phyloP scores from a whole-genome alignment of 148 eudicot species.

The Drosera capensis region DNA sequence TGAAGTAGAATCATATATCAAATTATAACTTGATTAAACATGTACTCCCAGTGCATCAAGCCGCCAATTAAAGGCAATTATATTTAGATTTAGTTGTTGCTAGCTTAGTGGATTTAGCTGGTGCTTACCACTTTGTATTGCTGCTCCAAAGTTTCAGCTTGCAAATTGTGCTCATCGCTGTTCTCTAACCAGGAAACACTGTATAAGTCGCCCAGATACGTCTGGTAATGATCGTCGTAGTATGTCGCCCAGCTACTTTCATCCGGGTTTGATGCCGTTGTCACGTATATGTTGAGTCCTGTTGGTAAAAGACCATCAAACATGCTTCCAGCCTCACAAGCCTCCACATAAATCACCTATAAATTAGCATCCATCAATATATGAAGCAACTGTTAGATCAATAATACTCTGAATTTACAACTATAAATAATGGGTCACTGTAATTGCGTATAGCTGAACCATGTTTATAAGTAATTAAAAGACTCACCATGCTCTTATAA shows the following conservation, averaged over 20 bases:
- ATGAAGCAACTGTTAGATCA: background rate
- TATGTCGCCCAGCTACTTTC: background rate
- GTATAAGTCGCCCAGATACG: conserved; percentile 56
- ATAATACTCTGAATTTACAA: background rate
- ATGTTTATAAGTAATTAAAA: no score
- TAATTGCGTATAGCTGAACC: no score
- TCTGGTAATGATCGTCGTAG: background rate
- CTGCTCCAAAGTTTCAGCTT: conserved; percentile 14
- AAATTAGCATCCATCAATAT: background rate
- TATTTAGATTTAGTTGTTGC: no score
- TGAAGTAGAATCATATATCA: no score
- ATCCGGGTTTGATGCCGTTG: conserved; percentile 47
- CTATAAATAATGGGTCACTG: no score
- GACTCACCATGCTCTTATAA: no score
- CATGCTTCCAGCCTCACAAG: conserved; percentile 72
- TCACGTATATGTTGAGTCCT: conserved; percentile 44
- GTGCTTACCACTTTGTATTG: conserved; percentile 22
- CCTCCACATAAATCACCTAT: conserved; percentile 64
- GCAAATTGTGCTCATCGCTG: conserved; percentile 22
- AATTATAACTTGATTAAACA: no score
- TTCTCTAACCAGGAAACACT: conserved; percentile 93
- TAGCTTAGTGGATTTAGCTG: no score
- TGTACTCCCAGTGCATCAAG: no score
- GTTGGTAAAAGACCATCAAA: conserved; percentile 53
- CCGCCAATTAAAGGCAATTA: no score